These are phyloP conservation scores for Adansonia digitata DNA, from an alignment of 345 rosid species.

Conservation along the genomic window DNA sequence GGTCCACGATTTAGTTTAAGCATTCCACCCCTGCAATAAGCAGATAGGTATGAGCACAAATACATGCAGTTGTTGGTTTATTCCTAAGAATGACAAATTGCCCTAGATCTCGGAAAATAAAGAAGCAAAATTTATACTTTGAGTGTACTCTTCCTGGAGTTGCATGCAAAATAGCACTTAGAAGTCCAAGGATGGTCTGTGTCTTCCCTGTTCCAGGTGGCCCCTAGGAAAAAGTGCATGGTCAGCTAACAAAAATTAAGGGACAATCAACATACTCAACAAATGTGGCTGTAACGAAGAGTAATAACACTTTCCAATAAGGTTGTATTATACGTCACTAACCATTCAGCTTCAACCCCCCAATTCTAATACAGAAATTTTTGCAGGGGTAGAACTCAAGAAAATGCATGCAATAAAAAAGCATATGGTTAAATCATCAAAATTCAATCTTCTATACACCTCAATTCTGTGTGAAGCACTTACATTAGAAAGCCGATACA, in stretches of 20 bases:
- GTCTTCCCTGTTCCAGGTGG: constrained; percentile 99
- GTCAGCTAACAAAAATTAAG: constrained; percentile 14
- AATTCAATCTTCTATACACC: not conserved
- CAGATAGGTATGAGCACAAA: not conserved
- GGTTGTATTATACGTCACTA: not conserved
- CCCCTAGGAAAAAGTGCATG: constrained; percentile 47
- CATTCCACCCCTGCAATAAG: constrained; percentile 39
- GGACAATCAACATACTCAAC: not conserved
- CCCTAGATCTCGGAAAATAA: not conserved
- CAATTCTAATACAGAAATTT: not conserved
- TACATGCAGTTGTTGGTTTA: not conserved
- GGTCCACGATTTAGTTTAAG: constrained; percentile 42
- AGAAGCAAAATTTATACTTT: constrained; percentile 40
- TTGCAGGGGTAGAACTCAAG: not conserved
- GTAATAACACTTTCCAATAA: not conserved
- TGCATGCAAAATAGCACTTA: constrained; percentile 96
- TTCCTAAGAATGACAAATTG: not conserved
- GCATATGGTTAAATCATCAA: not conserved
- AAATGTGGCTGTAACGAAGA: not conserved
- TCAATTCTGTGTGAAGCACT: not conserved
- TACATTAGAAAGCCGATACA: not conserved
- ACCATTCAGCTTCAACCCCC: not conserved
- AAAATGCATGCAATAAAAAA: not conserved
- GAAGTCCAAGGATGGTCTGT: constrained; percentile 89
- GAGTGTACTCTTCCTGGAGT: constrained; percentile 68